Base-by-base conservation (phyloP, 2,329 filamentous ascomycete genomes). In the Aspergillus sp. region DNA sequence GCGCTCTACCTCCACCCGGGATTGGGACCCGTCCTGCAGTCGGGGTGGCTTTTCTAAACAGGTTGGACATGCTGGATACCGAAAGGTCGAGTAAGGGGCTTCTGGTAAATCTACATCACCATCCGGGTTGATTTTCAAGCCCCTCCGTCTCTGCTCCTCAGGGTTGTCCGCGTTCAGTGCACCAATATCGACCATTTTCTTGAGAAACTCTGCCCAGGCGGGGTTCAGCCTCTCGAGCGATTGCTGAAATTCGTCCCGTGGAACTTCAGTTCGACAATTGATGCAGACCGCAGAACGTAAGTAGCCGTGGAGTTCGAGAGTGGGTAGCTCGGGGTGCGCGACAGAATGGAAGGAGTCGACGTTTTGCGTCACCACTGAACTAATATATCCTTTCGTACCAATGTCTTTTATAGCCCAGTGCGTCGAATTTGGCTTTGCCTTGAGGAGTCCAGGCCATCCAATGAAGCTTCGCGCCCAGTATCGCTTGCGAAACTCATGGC, bases 401-500 rank as follows among this genome's bases (percentile, higher is more conserved):
- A 98, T 80, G 64, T 89, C 83, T 55, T 85, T 83, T 59, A 98
- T 85, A 2, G 93, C 92, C 72, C 85, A 83, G 78, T 99, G 95
- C 2, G 88, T 88, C 3, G 81, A 79, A 71, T 98, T 98, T 11
- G 94, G 93, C 60, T 80, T 81, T n/a, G 92, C 91, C 63, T 86
- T 88, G 70, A 90, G 81, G 66, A 98, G 80, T 48, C 86, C 92
- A 3, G 91, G 88, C 93, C 93, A 98, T 39, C 95, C 95, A 19
- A 99, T 80, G 75, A 96, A 99, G 72, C 91, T 96, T 52, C 95
- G 82, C 0, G 95, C 94, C 95, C 95, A 99, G 75, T 99, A 99
- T 62, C 95, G 83, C 77, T 97, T 95, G 65, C 95, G 83, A 11
- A 90, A 88, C 74, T 93, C 91, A 77, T 98, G 94, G 65, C 81